Conservation (phyloP, 352 stramenopile species). For the Globisporangium abappressorium region DNA sequence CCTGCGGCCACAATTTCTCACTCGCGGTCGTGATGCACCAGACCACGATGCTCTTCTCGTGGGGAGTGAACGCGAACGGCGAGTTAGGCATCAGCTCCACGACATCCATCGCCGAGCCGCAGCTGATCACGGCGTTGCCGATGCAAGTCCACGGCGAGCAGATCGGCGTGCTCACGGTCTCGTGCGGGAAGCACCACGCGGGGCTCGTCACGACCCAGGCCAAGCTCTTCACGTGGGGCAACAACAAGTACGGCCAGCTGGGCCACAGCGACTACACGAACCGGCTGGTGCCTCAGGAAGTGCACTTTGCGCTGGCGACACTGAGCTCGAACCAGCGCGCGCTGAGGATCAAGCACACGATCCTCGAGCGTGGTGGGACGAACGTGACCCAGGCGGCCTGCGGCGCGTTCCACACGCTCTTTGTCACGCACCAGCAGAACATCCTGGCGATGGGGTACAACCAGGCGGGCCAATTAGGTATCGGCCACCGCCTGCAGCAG, state of each 20-base stretch:
- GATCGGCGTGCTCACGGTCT: conserved; percentile 43
- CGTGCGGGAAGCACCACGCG: conserved; percentile 72
- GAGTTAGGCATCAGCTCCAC: conserved; percentile 57
- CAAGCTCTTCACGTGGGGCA: conserved; percentile 70
- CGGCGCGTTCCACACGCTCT: conserved; percentile 66
- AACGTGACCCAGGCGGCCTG: conserved; percentile 71
- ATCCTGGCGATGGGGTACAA: conserved; percentile 81
- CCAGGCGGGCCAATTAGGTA: conserved; percentile 65
- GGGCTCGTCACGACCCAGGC: conserved; percentile 58
- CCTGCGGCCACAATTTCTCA: conserved; percentile 61
- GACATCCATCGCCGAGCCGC: conserved; percentile 30
- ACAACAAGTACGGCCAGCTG: conserved; percentile 73
- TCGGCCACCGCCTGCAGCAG: conserved; percentile 63
- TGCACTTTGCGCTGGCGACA: conserved; percentile 44
- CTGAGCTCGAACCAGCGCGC: conserved; percentile 49
- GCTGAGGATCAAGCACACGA: conserved; percentile 56
- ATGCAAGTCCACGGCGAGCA: conserved; percentile 37
- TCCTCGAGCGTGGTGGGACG: conserved; percentile 37
- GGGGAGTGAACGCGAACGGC: conserved; percentile 52
- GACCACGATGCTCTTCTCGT: conserved; percentile 41
- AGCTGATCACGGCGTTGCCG: conserved; percentile 30
- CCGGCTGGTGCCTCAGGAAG: conserved; percentile 39
- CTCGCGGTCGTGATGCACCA: conserved; percentile 44
- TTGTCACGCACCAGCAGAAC: conserved; percentile 75
- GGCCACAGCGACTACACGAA: conserved; percentile 55